Percentiles rank a stretch among this genome's conserved stretches.
These are phyloP conservation scores for Pythium volutum DNA, from an alignment of 352 stramenopile genomes.

Conservation along the genomic window DNA sequence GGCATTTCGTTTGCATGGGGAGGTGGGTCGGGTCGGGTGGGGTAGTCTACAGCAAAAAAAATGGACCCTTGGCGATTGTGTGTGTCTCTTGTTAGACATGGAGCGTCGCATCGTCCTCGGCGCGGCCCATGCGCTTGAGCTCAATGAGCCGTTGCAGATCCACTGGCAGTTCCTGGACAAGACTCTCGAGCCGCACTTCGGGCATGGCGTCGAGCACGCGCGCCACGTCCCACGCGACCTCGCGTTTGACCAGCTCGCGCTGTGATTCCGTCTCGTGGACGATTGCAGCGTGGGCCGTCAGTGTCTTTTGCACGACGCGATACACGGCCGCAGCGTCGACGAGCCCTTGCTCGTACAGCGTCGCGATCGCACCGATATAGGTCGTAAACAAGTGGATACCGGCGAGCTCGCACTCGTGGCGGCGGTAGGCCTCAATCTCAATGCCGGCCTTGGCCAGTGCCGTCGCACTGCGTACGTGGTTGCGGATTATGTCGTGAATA, in stretches of 20 bases:
- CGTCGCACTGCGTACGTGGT: conserved; percentile 32
- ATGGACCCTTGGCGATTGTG: background rate
- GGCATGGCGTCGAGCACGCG: conserved; percentile 54
- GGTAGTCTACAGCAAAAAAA: conserved; percentile 7
- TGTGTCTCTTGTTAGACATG: background rate
- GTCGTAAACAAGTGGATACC: conserved; percentile 73
- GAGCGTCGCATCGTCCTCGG: conserved; percentile 7
- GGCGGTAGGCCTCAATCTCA: conserved; percentile 41
- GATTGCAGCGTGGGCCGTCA: conserved; percentile 50
- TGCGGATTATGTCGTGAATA: conserved; percentile 83
- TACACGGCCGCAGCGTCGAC: conserved; percentile 50
- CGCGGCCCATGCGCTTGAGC: conserved; percentile 11
- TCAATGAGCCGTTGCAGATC: conserved; percentile 34
- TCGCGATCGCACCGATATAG: conserved; percentile 72
- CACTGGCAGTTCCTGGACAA: conserved; percentile 47
- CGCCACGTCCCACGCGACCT: conserved; percentile 62
- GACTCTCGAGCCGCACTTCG: conserved; percentile 44
- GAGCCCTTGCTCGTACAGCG: conserved; percentile 48
- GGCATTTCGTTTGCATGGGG: background rate
- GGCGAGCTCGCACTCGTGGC: conserved; percentile 55
- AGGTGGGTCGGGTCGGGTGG: too few relatives aligned
- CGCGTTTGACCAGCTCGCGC: conserved; percentile 45
- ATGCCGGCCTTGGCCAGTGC: conserved; percentile 16
- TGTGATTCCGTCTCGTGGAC: conserved; percentile 60
- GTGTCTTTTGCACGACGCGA: conserved; percentile 62